Evolutionary conservation across 352 stramenopile species (phyloP).

Genomic region (Thalassiosira allenii): DNA sequence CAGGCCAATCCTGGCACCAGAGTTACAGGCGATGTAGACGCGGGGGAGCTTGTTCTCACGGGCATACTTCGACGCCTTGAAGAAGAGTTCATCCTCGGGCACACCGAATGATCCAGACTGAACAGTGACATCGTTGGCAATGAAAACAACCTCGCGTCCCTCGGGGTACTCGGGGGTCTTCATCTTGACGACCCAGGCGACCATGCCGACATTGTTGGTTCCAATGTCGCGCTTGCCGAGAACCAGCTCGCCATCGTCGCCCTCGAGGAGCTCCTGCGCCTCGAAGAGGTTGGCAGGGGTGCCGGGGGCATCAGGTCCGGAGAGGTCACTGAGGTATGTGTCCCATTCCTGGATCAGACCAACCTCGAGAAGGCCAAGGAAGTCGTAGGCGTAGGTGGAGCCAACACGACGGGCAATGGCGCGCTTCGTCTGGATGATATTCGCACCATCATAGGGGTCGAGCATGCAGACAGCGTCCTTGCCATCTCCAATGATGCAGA

Average conservation of each 20-base stretch:
- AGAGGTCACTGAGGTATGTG: conserved; percentile 86
- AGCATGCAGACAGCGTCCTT: conserved; percentile 85
- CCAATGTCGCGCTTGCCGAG: conserved; percentile 82
- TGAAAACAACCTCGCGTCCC: conserved; percentile 97
- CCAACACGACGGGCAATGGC: conserved; percentile 93
- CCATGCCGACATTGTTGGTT: conserved; percentile 95
- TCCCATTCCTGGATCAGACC: conserved; percentile 94
- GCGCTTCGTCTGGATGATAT: conserved; percentile 89
- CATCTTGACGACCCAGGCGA: conserved; percentile 97
- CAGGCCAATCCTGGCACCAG: conserved; percentile 98
- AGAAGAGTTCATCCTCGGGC: conserved; percentile 96
- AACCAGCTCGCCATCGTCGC: conserved; percentile 79
- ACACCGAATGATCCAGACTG: conserved; percentile 99
- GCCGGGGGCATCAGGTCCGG: conserved; percentile 86
- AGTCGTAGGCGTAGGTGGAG: conserved; percentile 99
- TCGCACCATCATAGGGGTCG: conserved; percentile 87
- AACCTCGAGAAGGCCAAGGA: conserved; percentile 98
- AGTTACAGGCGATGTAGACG: conserved; percentile 99
- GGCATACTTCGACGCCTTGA: conserved; percentile 95
- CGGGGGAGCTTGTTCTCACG: conserved; percentile 94
- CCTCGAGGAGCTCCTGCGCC: conserved; percentile 87
- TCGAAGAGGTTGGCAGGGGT: conserved; percentile 87
- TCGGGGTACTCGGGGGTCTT: conserved; percentile 98
- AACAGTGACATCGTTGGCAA: conserved; percentile 99
- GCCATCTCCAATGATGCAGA: conserved; percentile 82